Evolutionary conservation across 2,329 filamentous ascomycete genomes (phyloP), one percentile per base, ranked within the genome.

Genomic region (Apiospora malaysiana): DNA sequence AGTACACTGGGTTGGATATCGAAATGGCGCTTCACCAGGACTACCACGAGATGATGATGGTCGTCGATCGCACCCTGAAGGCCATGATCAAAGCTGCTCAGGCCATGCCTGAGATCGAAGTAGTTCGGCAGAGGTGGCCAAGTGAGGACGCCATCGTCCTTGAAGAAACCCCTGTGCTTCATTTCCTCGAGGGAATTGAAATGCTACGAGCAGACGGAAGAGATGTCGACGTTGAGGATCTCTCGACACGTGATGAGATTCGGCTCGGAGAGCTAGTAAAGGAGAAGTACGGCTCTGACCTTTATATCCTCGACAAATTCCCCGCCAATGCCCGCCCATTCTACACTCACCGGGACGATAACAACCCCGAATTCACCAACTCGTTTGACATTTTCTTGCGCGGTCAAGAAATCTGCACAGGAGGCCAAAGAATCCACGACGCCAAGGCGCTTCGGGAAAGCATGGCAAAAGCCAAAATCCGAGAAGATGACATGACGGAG

Each of bases 371-470:
- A 45, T 90, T 91, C 79, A 98, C 95, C 68, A 97, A 97, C 79
- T 97, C 95, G 0, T 98, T 97, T 77, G 95, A 98, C 79, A 97
- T 98, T 71, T 98, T 98, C 83, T 88, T 97, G 59, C 92, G 95
- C 42, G 95, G 95, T 0, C 95, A 98, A 78, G 95, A 98, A 80
- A 96, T 98, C 71, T 91, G 95, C 65, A 95, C 94, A 0, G 95
- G 95, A 76, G 95, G 95, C 9, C 95, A 98, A 81, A 94, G 95
- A 88, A 97, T 98, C 73, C 93, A 98, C 79, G 91, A 96, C 73
- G 88, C 93, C 0, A 83, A 86, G 5, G 88, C 93, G 78, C 85
- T 98, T n/a, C 88, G 91, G 63, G 87, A 92, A 76, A 93, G 92
- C 78, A 94, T 98, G 92, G 86, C 87, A 72, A 88, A 88, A 66